Evolutionary conservation across 179 eudicot genomes (phyloP), one percentile per base, ranked within the genome.

Genomic region (Silene coronaria): DNA sequence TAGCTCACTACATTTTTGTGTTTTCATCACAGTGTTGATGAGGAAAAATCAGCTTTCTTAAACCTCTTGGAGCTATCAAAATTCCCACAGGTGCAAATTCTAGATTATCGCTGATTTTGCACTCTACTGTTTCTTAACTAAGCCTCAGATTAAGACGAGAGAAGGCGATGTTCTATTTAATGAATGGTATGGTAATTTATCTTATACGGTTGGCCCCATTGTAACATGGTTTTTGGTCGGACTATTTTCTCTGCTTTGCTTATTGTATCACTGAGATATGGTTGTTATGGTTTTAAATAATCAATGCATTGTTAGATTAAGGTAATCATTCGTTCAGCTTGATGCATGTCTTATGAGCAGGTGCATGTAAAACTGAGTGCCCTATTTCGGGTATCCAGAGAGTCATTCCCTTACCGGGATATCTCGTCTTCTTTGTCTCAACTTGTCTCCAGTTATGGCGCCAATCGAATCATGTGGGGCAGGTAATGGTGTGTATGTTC

Each of bases 381-480:
- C 61, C 82, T 93, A 53, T 91, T 93, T 84, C 83, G 98, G 83
- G 88, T 91, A 48, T 91, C 98, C 12, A 87, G 91, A 80, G 82
- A 82, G 82, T 76, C 87, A 32, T 90, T 79, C 79, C 98, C 98
- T 12, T 91, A 88, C 72, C 80, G 79, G 67, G 98, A 93, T 81
- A 74, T 93, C 74, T 79, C 91, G 28, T 48, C 76, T 22, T 38
- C 84, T 78, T 77, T 93, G 27, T 81, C 91, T 60, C 84, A 89
- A 80, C 70, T 89, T 26, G 86, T 91, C 73, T 81, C 89, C 60
- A 83, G 83, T 77, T 93, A 84, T 78, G 97, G 98, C 70, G 95
- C 97, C 77, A 78, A 85, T 79, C 91, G 95, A 71, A 79, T 93
- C 82, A 93, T 93, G 98, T 93, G 97, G 97, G 97, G 98, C 77